Conservation (phyloP, 768 basidiomycete species). For the Tulasnella sp. region DNA sequence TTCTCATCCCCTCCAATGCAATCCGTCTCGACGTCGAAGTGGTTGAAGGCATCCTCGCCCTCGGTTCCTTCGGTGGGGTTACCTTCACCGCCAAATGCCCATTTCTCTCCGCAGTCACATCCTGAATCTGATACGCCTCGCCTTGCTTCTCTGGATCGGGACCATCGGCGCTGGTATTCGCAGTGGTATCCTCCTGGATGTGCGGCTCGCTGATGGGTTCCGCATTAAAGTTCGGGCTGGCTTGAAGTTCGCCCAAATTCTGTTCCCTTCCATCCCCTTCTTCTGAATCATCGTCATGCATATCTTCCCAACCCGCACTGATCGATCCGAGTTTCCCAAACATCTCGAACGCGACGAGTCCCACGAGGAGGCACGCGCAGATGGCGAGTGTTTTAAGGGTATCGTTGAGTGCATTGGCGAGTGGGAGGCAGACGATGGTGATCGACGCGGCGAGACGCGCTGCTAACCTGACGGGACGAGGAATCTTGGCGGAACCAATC, state of each 20-base stretch:
- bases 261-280: too few species aligned
- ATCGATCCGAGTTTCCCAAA: neutral
- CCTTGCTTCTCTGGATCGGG: neutral
- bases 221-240: too few species aligned
- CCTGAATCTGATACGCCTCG: neutral
- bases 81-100: neutral
- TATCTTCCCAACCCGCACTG: neutral
- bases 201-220: neutral
- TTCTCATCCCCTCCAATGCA: too few species aligned
- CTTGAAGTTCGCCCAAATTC: too few species aligned
- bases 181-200: too few species aligned
- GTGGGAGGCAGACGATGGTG: neutral
- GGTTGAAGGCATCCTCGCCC: too few species aligned
- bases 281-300: too few species aligned
- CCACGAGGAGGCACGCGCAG: neutral
- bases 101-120: neutral
- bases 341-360: neutral
- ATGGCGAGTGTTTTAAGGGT: neutral
- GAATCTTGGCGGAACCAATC: neutral
- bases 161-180: too few species aligned
- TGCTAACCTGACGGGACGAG: neutral
- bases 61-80: too few species aligned
- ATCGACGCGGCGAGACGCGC: neutral
- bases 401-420: neutral
- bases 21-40: too few species aligned